Evolutionary conservation across 306 rosid genomes (phyloP), one percentile per base, ranked within the genome.

Genomic region (Luffa acutangula): DNA sequence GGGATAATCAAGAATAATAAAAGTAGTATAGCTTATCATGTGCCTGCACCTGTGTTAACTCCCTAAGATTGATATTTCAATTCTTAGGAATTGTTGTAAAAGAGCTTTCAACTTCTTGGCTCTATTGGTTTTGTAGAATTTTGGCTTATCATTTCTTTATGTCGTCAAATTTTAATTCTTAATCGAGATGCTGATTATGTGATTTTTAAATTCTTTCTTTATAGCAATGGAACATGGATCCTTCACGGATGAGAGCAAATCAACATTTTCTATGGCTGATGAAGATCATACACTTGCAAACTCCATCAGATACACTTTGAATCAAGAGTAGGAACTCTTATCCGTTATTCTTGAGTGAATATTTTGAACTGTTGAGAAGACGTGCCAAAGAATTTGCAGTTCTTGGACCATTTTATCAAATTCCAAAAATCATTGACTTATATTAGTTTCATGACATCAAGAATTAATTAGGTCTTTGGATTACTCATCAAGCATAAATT

Each of bases 231-330:
- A 93, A 56, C 92, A 79, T 53, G 93, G 94, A 15, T 83, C 98
- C 1, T 58, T 83, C 21, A 72, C 86, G 5, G 93, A 91, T 86
- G 83, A 74, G 54, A 87, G 83, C 51, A 87, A 89, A 74, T 87
- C 97, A 20, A 89, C 96, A 21, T 91, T 93, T 83, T 90, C 93
- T 53, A 65, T 91, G 17, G 54, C 67, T 0, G 93, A 90, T 39
- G 97, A 90, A 79, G 97, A 90, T 91, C 93, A 93, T 67, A 93
- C 97, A 10, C 76, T 93, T 15, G 95, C 95, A 14, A 93, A 91
- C 74, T 71, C 98, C 25, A 33, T 90, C 77, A 85, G 95, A 82
- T 88, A 86, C 87, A 84, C 89, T 64, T 69, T 89, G 85, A 92
- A 92, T 86, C 96, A 92, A 77, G 97, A 92, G 93, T 90, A 67